Conservation (phyloP, 352 stramenopile species). For the Pythium vanterpoolii region DNA sequence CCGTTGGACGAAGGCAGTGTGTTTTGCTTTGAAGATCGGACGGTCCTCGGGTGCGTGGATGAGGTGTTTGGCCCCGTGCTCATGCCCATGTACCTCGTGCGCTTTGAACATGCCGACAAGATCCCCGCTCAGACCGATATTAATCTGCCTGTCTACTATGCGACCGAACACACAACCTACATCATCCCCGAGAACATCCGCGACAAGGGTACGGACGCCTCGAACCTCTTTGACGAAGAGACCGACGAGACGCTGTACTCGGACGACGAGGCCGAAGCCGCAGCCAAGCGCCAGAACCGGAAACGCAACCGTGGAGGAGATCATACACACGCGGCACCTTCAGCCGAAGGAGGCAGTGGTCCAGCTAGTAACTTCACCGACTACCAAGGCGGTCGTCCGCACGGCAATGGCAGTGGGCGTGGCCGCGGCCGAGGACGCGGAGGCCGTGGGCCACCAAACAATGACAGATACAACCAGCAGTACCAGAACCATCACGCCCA, state of each 20-base stretch:
- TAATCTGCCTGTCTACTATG: constrained; percentile 56
- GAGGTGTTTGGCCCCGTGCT: constrained; percentile 83
- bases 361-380: constrained; percentile 20
- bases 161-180: constrained; percentile 79
- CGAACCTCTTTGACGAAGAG: constrained; percentile 87
- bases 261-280: constrained; percentile 78
- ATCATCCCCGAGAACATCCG: constrained; percentile 72
- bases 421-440: constrained; percentile 13
- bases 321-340: constrained; percentile 4
- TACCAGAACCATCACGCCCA: constrained; percentile 4
- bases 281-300: constrained; percentile 59
- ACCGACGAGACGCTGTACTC: constrained; percentile 73
- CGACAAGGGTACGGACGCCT: constrained; percentile 83
- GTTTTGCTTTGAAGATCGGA: constrained; percentile 74
- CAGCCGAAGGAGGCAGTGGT: neutral
- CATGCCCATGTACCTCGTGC: constrained; percentile 87
- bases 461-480: constrained; percentile 2
- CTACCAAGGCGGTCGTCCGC: constrained; percentile 22
- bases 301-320: constrained; percentile 57
- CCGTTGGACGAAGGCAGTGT: constrained; percentile 80
- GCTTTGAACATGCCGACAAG: constrained; percentile 64
- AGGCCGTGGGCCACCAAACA: neutral
- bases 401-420: constrained; percentile 15
- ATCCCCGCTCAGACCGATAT: constrained; percentile 49
- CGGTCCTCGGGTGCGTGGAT: constrained; percentile 75